A percentile compares a stretch with the other conserved stretches of the same genome.
These are phyloP conservation scores for Chamaecyparis obtusa DNA, from an alignment of 75 land plant genomes.

Conservation along the genomic window DNA sequence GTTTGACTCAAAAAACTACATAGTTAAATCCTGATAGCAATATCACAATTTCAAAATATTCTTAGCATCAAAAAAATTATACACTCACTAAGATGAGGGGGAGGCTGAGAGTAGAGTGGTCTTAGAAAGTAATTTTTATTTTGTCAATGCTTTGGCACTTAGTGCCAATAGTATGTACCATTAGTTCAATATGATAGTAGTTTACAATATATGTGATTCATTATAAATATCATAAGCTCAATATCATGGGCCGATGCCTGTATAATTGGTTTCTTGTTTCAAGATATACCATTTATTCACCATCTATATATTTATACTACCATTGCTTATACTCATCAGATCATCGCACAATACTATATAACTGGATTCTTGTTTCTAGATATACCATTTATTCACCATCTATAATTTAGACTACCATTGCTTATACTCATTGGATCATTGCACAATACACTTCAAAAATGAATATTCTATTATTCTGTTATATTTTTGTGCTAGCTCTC, in stretches of 20 bases:
- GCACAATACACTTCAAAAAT: neutral
- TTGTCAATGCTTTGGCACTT: neutral
- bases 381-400: neutral
- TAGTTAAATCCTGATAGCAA: too few relatives aligned
- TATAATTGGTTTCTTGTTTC: neutral
- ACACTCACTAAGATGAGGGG: neutral
- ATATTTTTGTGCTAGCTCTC: neutral
- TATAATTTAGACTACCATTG: neutral
- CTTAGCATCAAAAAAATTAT: neutral
- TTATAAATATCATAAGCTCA: neutral
- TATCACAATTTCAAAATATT: neutral
- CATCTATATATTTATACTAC: neutral
- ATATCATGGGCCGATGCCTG: neutral
- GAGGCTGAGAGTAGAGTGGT: neutral
- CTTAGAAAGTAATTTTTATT: neutral
- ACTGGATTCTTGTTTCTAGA: neutral
- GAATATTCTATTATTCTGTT: neutral
- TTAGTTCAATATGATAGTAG: neutral
- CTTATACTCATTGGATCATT: neutral
- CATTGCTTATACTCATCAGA: too few relatives aligned
- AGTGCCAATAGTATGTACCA: neutral
- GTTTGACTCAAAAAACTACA: too few relatives aligned
- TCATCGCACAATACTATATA: neutral
- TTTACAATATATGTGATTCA: neutral
- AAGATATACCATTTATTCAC: neutral